Base-by-base conservation (phyloP, 176 grass and related monocot species). In the Lolium rigidum region DNA sequence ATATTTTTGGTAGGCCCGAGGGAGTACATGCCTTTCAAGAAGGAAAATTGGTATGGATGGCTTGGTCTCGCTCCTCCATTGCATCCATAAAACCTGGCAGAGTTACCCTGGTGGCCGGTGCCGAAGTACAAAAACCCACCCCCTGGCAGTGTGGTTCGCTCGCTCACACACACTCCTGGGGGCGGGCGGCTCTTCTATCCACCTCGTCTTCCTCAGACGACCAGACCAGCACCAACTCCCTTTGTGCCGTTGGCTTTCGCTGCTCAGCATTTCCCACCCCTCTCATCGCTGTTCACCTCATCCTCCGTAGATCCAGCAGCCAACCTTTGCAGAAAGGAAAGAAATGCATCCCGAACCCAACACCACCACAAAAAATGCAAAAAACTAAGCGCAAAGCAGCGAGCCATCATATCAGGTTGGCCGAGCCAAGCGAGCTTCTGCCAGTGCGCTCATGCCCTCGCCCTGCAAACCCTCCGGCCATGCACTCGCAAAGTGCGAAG, bases 251-350 rank as follows among this genome's bases (percentile, higher is more conserved):
- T 92, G 84, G 60, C 96, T 94, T 94, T 90, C 91, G 87, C 88
- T 90, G 87, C 85, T 98, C 91, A 91, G 80, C 76, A 84, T 84
- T 84, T 87, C 89, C 76, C 85, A 76, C 84, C 89, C 2, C 46
- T 5, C 39, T 7, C 10, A n/a, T 35, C 38, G 28, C 16, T 64
- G 54, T 21, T 84, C 81, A 51, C 59, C 74, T 54, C 38, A 31
- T 31, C 28, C 28, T 31, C 28, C 28, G 28, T 31, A 31, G 28
- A 31, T 31, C 28, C 28, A 31, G 28, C 28, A 55, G 71, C 71
- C 81, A 65, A 70, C 83, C 82, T 86, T 89, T 92, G 87, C 91
- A 90, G 94, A 97, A 94, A 97, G 84, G 86, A 97, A 94, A 92
- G 85, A 88, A 92, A 88, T 85, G 85, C 65, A 15, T 79, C 83